A percentile compares a stretch with the other conserved stretches of the same genome.
phyloP scores from a whole-genome alignment of 2,329 filamentous ascomycete species.

The Trichophyton simii region DNA sequence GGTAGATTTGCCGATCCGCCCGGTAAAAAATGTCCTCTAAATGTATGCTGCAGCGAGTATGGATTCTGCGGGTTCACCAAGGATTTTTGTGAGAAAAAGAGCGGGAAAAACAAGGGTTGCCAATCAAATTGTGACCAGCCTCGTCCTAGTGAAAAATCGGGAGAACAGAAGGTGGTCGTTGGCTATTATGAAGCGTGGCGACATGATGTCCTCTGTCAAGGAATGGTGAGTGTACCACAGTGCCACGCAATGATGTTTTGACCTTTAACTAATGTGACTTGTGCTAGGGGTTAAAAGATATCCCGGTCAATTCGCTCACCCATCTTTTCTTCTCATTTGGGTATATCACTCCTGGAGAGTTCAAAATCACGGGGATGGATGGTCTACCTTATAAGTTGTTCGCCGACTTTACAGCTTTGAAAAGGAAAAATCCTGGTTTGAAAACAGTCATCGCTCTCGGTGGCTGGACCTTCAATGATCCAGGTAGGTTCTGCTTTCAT shows the following conservation, averaged over 20 bases:
- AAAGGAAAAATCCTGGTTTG: background rate
- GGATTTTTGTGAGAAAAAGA: background rate
- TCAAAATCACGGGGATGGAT: background rate
- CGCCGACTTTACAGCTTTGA: no score
- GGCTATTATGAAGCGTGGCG: background rate
- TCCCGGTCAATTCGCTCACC: no score
- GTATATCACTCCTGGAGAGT: no score
- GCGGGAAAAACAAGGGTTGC: background rate
- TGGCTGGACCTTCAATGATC: background rate
- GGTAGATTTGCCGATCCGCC: no score
- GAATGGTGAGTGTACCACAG: no score
- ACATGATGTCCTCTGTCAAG: background rate
- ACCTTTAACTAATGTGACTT: no score
- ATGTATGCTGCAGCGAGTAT: no score
- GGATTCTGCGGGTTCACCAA: background rate
- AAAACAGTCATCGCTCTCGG: background rate
- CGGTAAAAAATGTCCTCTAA: no score
- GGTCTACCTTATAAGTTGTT: background rate
- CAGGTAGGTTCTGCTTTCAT: background rate
- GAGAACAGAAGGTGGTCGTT: background rate
- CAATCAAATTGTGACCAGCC: background rate
- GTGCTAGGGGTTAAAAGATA: no score
- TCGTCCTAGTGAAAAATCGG: background rate
- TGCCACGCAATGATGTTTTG: no score
- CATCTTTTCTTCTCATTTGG: no score